Evolutionary conservation across 1,139 yeast genomes (phyloP).

Genomic region (Candida sp.): DNA sequence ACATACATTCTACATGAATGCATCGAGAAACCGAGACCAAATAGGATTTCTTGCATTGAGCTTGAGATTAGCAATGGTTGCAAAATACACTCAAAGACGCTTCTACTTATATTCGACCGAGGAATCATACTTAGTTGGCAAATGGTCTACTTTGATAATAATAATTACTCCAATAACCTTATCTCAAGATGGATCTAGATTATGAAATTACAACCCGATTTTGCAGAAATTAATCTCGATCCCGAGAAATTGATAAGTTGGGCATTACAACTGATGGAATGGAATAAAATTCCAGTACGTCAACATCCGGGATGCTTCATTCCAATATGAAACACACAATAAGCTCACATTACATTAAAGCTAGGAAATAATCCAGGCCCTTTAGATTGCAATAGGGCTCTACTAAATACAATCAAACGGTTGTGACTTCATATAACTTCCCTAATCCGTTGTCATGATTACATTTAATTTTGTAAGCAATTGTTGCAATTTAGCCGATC

Average conservation of each 20-base stretch:
- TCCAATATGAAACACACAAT: background rate
- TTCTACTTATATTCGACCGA: too few species aligned
- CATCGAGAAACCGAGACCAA: too few species aligned
- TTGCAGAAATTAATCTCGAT: background rate
- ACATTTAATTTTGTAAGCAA: background rate
- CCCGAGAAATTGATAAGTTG: background rate
- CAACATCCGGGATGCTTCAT: background rate
- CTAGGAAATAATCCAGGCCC: background rate
- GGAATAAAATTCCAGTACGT: background rate
- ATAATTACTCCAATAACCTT: too few species aligned
- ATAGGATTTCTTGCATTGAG: too few species aligned
- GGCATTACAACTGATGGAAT: background rate
- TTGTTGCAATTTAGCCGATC: background rate
- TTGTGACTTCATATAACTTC: background rate
- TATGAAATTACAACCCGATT: background rate
- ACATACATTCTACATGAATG: too few species aligned
- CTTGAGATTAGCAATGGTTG: too few species aligned
- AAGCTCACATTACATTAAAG: background rate
- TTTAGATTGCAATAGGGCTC: background rate
- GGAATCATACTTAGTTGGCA: too few species aligned
- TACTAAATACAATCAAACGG: background rate
- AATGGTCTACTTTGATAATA: too few species aligned
- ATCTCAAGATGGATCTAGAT: too few species aligned
- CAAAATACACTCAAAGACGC: too few species aligned
- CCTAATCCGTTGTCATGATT: background rate